A percentile compares a stretch with the other conserved stretches of the same genome.
Evolutionary conservation across 116 monocot species (phyloP).

Genomic region (Cymodocea nodosa): DNA sequence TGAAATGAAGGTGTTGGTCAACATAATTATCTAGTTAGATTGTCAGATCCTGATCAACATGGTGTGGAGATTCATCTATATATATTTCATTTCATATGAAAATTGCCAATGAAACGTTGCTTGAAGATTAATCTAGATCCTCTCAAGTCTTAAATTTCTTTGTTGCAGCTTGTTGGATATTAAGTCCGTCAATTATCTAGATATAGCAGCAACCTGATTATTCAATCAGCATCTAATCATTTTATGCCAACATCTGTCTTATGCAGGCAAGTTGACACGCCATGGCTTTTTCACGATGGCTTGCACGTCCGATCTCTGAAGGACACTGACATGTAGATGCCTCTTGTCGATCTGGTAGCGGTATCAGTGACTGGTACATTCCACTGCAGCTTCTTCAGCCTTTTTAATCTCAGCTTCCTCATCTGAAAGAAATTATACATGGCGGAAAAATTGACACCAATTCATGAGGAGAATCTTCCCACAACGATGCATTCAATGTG

Average conservation of each 20-base stretch:
- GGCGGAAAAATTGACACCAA: not conserved
- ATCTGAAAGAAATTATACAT: not conserved
- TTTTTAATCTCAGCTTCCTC: constrained; percentile 3
- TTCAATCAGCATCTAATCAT: not conserved
- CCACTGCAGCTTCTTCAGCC: not conserved
- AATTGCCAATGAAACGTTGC: too few relatives aligned
- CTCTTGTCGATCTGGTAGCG: constrained; percentile 8
- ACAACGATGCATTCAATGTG: constrained; percentile 32
- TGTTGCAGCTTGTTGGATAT: not conserved
- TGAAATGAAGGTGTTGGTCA: too few relatives aligned
- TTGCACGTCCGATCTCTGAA: constrained; percentile 1
- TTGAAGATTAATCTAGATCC: not conserved
- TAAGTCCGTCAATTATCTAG: not conserved
- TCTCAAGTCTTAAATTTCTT: not conserved
- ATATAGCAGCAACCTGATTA: not conserved
- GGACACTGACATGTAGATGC: constrained; percentile 10
- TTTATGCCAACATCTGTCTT: constrained; percentile 2
- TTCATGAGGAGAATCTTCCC: constrained; percentile 11
- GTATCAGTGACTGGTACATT: constrained; percentile 1
- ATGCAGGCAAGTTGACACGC: not conserved
- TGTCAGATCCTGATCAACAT: too few relatives aligned
- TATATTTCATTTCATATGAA: too few relatives aligned
- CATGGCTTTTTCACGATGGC: constrained; percentile 4
- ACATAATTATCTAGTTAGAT: too few relatives aligned
- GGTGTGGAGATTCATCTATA: too few relatives aligned